phyloP scores from a whole-genome alignment of 176 grass and related monocot species.

The Triticum urartu region DNA sequence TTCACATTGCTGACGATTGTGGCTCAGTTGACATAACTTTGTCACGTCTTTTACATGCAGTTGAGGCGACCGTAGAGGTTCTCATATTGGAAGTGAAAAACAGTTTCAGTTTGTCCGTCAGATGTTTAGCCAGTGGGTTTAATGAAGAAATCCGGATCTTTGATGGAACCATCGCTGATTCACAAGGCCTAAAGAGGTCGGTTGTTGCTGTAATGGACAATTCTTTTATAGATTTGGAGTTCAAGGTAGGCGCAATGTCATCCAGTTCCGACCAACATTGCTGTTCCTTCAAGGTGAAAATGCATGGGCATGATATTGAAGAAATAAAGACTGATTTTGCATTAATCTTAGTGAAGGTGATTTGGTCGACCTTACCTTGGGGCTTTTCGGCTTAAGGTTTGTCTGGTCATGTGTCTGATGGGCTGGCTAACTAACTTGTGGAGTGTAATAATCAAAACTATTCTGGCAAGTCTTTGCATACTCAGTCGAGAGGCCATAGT shows the following conservation, averaged over 20 bases:
- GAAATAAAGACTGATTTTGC: background rate
- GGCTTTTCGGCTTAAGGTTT: no score
- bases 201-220: background rate
- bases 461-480: no score
- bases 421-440: no score
- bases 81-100: background rate
- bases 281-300: background rate
- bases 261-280: background rate
- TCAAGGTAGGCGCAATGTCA: background rate
- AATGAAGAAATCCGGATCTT: background rate
- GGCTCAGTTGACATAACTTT: background rate
- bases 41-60: background rate
- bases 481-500: no score
- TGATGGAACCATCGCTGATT: background rate
- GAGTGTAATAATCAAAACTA: no score
- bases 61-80: conserved; percentile 1
- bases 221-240: background rate
- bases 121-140: conserved; percentile 1
- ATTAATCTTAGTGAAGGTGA: background rate
- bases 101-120: background rate
- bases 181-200: background rate
- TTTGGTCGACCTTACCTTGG: no score
- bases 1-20: background rate
- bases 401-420: no score
- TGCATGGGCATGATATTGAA: background rate